These are phyloP conservation scores for Globisporangium nagaii DNA, from an alignment of 352 stramenopile genomes.

Conservation along the genomic window DNA sequence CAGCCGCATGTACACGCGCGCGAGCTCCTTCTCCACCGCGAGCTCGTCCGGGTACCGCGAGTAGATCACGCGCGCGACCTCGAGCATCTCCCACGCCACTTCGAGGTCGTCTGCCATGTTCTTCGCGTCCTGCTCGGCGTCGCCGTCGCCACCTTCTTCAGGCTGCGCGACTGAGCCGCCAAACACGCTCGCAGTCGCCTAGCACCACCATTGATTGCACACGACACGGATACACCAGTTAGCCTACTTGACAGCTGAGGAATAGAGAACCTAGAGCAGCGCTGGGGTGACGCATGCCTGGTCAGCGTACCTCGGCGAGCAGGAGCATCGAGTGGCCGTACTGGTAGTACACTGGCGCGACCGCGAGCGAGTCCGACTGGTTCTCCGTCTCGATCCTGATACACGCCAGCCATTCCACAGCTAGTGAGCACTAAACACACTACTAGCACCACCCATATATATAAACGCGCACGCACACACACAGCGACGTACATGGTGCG, in stretches of 20 bases:
- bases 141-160: constrained; percentile 16
- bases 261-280: neutral
- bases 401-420: neutral
- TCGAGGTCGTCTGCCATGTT: constrained; percentile 69
- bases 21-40: constrained; percentile 71
- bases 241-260: too few relatives aligned
- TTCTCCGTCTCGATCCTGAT: constrained; percentile 61
- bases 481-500: constrained; percentile 49
- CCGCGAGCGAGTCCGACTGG: constrained; percentile 52
- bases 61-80: constrained; percentile 80
- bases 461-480: too few relatives aligned
- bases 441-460: too few relatives aligned
- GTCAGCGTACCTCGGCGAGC: constrained; percentile 44
- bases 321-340: constrained; percentile 79
- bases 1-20: constrained; percentile 72
- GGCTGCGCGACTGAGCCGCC: constrained; percentile 27
- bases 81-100: constrained; percentile 84
- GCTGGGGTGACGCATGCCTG: neutral
- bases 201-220: constrained; percentile 4
- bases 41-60: constrained; percentile 60
- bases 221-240: neutral
- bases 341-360: constrained; percentile 77
- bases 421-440: neutral
- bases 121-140: constrained; percentile 53
- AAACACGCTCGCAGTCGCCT: constrained; percentile 53